Percentiles rank a stretch among this genome's conserved stretches.
These are phyloP conservation scores for Botrytis elliptica DNA, from an alignment of 2,329 filamentous ascomycete genomes.

Conservation along the genomic window DNA sequence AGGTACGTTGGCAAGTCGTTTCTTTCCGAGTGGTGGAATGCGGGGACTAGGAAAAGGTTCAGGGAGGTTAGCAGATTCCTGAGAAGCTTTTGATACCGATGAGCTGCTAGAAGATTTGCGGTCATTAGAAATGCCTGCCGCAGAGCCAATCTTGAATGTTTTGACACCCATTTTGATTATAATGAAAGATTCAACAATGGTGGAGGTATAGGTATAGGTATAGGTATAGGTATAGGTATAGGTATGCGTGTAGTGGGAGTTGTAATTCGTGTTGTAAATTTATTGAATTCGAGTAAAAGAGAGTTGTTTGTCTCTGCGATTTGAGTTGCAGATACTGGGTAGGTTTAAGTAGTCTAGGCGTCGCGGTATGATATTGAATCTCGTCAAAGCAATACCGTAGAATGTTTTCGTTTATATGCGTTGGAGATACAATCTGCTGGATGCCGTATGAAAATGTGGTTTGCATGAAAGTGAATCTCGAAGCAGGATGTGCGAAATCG, in stretches of 20 bases:
- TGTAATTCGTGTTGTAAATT: not conserved
- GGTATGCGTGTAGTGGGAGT: not conserved
- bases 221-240: not conserved
- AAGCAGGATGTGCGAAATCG: not conserved
- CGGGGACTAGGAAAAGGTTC: constrained; percentile 40
- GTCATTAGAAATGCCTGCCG: constrained; percentile 15
- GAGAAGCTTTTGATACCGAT: constrained; percentile 25
- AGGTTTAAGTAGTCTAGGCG: not conserved
- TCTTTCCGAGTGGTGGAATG: constrained; percentile 26
- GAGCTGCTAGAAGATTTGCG: constrained; percentile 22
- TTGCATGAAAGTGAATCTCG: constrained; percentile 4
- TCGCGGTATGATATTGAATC: not conserved
- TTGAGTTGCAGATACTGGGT: not conserved
- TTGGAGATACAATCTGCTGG: not conserved
- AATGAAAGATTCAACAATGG: not conserved
- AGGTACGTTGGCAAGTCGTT: constrained; percentile 33
- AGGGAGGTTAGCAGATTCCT: constrained; percentile 37
- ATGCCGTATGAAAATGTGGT: not conserved
- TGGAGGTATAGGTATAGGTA: not conserved
- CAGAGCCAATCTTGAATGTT: constrained; percentile 33
- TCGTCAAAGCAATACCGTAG: not conserved
- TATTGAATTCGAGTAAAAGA: not conserved
- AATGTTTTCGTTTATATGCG: not conserved
- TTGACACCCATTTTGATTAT: constrained; percentile 28
- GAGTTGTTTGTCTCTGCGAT: not conserved